Evolutionary conservation across 2,329 filamentous ascomycete genomes (phyloP).

Genomic region (Saccharata proteae): DNA sequence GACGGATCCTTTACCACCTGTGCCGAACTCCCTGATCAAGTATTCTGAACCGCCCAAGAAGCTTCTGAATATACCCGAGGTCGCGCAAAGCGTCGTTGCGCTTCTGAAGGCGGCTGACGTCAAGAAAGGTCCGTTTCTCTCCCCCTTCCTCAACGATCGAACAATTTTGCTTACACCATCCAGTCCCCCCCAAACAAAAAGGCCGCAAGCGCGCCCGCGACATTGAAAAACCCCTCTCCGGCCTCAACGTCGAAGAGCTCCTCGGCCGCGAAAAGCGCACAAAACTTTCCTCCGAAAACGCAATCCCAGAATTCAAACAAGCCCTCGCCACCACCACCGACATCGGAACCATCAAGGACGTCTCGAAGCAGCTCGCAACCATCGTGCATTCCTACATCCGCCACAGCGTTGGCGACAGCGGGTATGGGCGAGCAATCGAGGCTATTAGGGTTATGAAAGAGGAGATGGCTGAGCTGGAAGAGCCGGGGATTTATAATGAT

Average conservation of each 20-base stretch:
- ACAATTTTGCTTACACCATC: constrained; percentile 1
- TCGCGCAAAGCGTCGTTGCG: constrained; percentile 47
- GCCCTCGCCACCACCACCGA: constrained; percentile 51
- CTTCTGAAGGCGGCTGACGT: constrained; percentile 63
- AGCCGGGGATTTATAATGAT: constrained; percentile 63
- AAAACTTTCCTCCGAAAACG: constrained; percentile 56
- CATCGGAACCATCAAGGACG: constrained; percentile 48
- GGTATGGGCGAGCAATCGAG: constrained; percentile 65
- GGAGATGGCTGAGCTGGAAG: constrained; percentile 62
- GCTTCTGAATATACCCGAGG: constrained; percentile 45
- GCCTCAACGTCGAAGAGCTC: constrained; percentile 73
- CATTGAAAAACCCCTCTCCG: constrained; percentile 70
- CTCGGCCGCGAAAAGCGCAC: constrained; percentile 48
- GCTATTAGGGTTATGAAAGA: constrained; percentile 66
- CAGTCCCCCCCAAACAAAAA: constrained; percentile 69
- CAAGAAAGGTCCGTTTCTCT: constrained; percentile 54
- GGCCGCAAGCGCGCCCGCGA: constrained; percentile 56
- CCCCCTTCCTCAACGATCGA: constrained; percentile 14
- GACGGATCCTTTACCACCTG: constrained; percentile 48
- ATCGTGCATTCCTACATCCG: constrained; percentile 59
- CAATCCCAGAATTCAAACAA: constrained; percentile 85
- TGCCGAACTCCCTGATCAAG: constrained; percentile 53
- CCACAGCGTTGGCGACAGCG: constrained; percentile 61
- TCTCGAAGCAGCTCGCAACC: constrained; percentile 59
- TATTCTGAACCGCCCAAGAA: constrained; percentile 62